Conservation (phyloP, 2,329 filamentous ascomycete species). For the Trichoderma brevicompactum region DNA sequence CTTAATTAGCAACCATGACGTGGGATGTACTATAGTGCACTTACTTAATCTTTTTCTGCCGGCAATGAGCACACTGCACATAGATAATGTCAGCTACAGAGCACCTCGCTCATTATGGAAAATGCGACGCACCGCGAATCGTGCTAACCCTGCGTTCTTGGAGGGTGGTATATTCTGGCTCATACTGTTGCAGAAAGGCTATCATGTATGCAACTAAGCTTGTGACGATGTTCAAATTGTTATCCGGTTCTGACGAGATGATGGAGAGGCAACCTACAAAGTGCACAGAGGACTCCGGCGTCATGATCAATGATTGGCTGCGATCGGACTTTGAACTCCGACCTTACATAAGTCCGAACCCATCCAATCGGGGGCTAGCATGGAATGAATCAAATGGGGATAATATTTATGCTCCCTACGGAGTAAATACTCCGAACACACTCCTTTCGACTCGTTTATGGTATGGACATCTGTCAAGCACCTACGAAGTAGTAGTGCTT, state of each 20-base stretch:
- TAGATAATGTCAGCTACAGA: neutral
- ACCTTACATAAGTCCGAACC: no score
- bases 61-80: conserved; percentile 4
- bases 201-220: neutral
- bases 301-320: neutral
- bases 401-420: no score
- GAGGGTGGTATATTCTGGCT: neutral
- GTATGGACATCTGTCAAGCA: no score
- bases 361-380: no score
- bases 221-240: conserved; percentile 3
- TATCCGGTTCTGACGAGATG: neutral
- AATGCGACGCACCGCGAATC: conserved; percentile 9
- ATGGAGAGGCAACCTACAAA: neutral
- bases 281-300: neutral
- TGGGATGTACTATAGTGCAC: neutral
- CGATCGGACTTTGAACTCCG: neutral
- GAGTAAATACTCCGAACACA: no score
- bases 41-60: conserved; percentile 18
- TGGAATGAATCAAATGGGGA: no score
- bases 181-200: neutral
- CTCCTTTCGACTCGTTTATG: no score
- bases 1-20: neutral
- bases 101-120: neutral
- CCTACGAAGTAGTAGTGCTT: no score
- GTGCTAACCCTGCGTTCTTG: conserved; percentile 3